Evolutionary conservation across 2,329 filamentous ascomycete genomes (phyloP).

Genomic region (Fusarium subglutinans): DNA sequence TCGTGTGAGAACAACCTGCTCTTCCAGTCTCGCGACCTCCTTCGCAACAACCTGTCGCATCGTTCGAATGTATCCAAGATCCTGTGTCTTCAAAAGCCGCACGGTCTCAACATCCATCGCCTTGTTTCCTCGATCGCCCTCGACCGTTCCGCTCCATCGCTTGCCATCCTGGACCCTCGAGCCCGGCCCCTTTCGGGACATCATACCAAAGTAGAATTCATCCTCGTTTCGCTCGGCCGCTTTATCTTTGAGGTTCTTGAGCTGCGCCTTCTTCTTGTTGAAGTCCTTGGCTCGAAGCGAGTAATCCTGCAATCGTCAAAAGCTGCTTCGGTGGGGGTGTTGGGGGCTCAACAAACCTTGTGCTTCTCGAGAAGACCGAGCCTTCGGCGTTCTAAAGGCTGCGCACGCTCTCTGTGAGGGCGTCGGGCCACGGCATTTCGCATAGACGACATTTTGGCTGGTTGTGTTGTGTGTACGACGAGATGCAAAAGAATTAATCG

Average conservation of each 20-base stretch:
- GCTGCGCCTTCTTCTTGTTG: conserved; percentile 70
- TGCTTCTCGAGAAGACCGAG: conserved; percentile 96
- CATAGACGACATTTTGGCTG: conserved; percentile 63
- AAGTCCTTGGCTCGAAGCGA: conserved; percentile 71
- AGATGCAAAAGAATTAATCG: conserved; percentile 18
- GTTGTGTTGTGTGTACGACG: background rate
- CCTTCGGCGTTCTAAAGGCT: conserved; percentile 83
- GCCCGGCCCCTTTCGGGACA: conserved; percentile 67
- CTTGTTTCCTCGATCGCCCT: conserved; percentile 66
- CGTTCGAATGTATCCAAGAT: conserved; percentile 71
- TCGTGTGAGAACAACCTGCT: conserved; percentile 58
- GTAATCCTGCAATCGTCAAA: conserved; percentile 62
- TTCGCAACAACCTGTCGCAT: conserved; percentile 68
- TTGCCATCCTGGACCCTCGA: conserved; percentile 59
- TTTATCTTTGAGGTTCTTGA: conserved; percentile 68
- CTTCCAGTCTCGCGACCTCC: conserved; percentile 65
- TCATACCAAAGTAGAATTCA: conserved; percentile 79
- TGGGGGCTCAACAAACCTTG: conserved; percentile 65
- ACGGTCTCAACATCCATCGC: conserved; percentile 66
- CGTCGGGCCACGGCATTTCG: conserved; percentile 78
- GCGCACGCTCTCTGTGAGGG: conserved; percentile 89
- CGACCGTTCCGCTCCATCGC: conserved; percentile 63
- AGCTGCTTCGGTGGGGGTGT: conserved; percentile 6
- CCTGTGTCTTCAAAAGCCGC: conserved; percentile 74
- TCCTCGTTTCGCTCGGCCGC: conserved; percentile 74